A percentile compares a stretch with the other conserved stretches of the same genome.
These are phyloP conservation scores for Pseudoscleropodium purum DNA, from an alignment of 225 moss, liverwort and hornwort species.

Conservation along the genomic window DNA sequence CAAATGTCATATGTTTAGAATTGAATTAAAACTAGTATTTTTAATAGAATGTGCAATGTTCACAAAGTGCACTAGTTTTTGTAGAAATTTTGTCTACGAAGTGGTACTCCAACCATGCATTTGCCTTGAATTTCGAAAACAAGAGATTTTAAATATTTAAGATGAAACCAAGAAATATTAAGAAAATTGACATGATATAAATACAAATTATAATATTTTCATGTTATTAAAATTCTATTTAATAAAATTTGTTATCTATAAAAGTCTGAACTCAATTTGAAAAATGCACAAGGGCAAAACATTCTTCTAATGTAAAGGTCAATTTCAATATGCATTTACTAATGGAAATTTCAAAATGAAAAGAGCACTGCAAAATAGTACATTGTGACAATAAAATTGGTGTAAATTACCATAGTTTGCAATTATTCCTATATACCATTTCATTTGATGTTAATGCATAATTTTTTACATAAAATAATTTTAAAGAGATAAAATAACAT, in stretches of 20 bases:
- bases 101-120: accelerated
- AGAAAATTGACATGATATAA: neutral
- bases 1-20: neutral
- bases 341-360: neutral
- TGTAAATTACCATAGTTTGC: neutral
- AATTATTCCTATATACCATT: no score
- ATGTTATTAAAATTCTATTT: neutral
- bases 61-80: neutral
- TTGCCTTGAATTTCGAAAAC: accelerated
- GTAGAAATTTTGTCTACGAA: accelerated
- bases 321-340: neutral
- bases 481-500: neutral
- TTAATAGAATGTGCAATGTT: neutral
- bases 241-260: no score
- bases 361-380: neutral
- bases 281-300: neutral
- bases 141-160: neutral
- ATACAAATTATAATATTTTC: no score
- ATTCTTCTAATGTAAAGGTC: neutral
- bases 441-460: neutral
- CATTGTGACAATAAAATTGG: neutral
- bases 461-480: no score
- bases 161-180: neutral
- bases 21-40: accelerated
- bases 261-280: neutral